Conservation (phyloP, 2,329 filamentous ascomycete genomes). For the Talaromyces sp. region DNA sequence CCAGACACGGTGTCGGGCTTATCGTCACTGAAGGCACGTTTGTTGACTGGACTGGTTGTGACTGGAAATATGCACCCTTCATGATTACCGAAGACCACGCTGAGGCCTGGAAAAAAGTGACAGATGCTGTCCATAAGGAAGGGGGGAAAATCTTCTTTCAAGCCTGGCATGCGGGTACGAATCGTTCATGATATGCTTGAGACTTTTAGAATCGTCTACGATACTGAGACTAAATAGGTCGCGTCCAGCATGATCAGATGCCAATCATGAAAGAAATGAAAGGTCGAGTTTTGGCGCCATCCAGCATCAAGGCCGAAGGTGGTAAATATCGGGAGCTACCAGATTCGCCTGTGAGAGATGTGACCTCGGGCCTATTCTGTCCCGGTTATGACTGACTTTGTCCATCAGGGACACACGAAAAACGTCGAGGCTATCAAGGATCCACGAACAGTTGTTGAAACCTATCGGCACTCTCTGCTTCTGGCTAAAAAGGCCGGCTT, state of each 20-base stretch:
- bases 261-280: slow-evolving; percentile 22
- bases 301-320: slow-evolving; percentile 18
- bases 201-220: not conserved
- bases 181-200: not conserved
- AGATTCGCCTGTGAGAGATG: slow-evolving; percentile 3
- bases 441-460: slow-evolving; percentile 15
- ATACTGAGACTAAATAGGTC: not conserved
- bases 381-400: not conserved
- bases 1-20: slow-evolving; percentile 23
- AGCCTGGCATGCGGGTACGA: slow-evolving; percentile 26
- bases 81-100: slow-evolving; percentile 23
- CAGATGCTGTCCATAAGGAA: slow-evolving; percentile 23
- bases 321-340: slow-evolving; percentile 24
- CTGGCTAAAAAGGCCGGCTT: slow-evolving; percentile 21
- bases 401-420: not conserved
- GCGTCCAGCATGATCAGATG: slow-evolving; percentile 21
- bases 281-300: slow-evolving; percentile 24
- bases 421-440: not conserved
- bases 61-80: slow-evolving; percentile 24
- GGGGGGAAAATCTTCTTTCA: slow-evolving; percentile 25
- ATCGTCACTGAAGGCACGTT: slow-evolving; percentile 26
- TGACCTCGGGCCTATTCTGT: not conserved
- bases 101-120: slow-evolving; percentile 23
- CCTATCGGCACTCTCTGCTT: slow-evolving; percentile 15
- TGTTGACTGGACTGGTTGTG: slow-evolving; percentile 22